Evolutionary conservation across 106 monocot genomes (phyloP).

Genomic region (Vanilla planifolia): DNA sequence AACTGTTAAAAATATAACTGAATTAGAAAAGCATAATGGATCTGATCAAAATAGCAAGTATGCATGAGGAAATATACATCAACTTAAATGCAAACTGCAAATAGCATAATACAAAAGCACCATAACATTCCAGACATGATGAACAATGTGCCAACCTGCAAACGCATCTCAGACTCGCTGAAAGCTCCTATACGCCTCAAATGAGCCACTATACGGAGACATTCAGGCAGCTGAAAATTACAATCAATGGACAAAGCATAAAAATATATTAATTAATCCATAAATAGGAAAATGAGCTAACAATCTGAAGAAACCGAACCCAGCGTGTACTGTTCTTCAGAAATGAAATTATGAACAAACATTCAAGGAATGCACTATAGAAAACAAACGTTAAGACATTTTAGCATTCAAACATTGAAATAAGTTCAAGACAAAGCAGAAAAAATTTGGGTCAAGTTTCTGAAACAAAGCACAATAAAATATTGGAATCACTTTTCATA

Average conservation of each 20-base stretch:
- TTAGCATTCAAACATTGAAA: no score
- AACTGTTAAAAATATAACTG: conserved; percentile 38
- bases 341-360: background rate
- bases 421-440: no score
- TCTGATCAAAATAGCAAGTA: background rate
- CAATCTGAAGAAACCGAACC: conserved; percentile 2
- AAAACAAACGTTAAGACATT: no score
- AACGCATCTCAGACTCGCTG: conserved; percentile 88
- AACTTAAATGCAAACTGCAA: no score
- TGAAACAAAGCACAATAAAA: no score
- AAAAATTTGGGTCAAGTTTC: no score
- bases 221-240: conserved; percentile 82
- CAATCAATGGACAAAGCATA: conserved; percentile 1
- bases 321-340: background rate
- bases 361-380: no score
- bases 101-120: no score
- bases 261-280: background rate
- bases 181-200: conserved; percentile 84
- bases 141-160: conserved; percentile 55
- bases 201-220: conserved; percentile 92
- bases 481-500: no score
- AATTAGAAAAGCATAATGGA: conserved; percentile 4
- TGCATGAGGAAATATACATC: no score
- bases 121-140: no score
- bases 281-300: background rate